These are phyloP conservation scores for Diaporthe ampelina DNA, from an alignment of 2,329 filamentous ascomycete species.

Conservation along the genomic window DNA sequence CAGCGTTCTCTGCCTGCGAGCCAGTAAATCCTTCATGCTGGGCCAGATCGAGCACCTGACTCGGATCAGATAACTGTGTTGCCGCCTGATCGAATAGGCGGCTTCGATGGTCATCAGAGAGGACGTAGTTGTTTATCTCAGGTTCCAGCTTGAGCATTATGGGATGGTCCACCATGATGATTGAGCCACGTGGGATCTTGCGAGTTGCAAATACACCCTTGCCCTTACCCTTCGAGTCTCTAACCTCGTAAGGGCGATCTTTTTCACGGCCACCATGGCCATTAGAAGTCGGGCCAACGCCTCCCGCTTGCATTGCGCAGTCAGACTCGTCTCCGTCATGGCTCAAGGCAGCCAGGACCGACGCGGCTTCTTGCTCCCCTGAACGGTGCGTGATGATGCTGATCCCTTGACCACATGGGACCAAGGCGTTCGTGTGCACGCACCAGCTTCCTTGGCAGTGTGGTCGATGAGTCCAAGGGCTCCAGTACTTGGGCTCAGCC, in stretches of 20 bases:
- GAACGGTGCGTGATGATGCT: constrained; percentile 23
- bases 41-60: background rate
- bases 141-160: constrained; percentile 15
- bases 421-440: constrained; percentile 6
- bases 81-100: background rate
- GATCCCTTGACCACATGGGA: constrained; percentile 8
- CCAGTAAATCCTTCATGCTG: constrained; percentile 8
- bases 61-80: constrained; percentile 1
- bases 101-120: background rate
- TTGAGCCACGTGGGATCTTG: background rate
- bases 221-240: constrained; percentile 1
- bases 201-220: constrained; percentile 12
- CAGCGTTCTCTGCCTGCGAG: constrained; percentile 20
- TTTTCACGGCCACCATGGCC: background rate
- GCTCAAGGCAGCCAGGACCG: background rate
- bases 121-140: background rate
- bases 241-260: background rate
- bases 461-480: constrained; percentile 15
- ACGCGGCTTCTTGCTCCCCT: background rate
- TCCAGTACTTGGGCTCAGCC: constrained; percentile 7
- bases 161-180: constrained; percentile 10
- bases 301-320: background rate
- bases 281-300: background rate
- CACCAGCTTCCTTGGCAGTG: constrained; percentile 7
- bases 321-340: background rate